phyloP scores from a whole-genome alignment of 2,329 filamentous ascomycete genomes.

The Biscogniauxia sp. region DNA sequence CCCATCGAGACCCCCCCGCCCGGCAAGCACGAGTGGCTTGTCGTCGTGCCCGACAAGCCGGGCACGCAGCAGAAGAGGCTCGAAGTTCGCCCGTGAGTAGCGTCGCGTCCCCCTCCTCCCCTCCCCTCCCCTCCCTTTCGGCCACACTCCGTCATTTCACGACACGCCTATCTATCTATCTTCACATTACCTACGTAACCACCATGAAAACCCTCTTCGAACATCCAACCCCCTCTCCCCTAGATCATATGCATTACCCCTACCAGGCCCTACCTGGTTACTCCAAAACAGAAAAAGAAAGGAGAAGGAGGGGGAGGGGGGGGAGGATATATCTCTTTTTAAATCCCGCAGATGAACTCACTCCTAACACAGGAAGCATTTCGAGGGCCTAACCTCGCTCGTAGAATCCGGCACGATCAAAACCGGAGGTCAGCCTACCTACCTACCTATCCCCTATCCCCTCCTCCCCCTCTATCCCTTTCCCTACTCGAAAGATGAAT shows the following conservation, averaged over 20 bases:
- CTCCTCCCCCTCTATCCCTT: background rate
- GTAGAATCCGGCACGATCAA: conserved; percentile 57
- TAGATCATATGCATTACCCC: too few relatives aligned
- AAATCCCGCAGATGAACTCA: conserved; percentile 7
- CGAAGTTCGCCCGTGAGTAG: conserved; percentile 55
- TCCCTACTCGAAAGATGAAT: too few relatives aligned
- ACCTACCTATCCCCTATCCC: background rate
- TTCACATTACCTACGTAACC: too few relatives aligned
- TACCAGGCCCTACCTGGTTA: too few relatives aligned
- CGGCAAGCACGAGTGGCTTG: conserved; percentile 52
- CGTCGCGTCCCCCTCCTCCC: background rate
- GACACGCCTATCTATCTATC: too few relatives aligned
- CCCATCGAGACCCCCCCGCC: conserved; percentile 21
- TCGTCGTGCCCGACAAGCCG: conserved; percentile 66
- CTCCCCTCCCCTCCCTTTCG: too few relatives aligned
- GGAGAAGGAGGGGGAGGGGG: too few relatives aligned
- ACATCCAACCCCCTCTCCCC: too few relatives aligned
- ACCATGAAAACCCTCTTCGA: too few relatives aligned
- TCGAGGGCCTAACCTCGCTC: conserved; percentile 51
- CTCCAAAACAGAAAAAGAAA: too few relatives aligned
- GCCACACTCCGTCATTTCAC: too few relatives aligned
- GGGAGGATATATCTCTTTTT: too few relatives aligned
- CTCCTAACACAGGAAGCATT: conserved; percentile 43
- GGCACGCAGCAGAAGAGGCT: conserved; percentile 59
- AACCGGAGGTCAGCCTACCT: conserved; percentile 57